Percentiles rank a stretch among this genome's conserved stretches.
Conservation (phyloP, 495 filamentous ascomycete genomes). For the Penicillium canescens region DNA sequence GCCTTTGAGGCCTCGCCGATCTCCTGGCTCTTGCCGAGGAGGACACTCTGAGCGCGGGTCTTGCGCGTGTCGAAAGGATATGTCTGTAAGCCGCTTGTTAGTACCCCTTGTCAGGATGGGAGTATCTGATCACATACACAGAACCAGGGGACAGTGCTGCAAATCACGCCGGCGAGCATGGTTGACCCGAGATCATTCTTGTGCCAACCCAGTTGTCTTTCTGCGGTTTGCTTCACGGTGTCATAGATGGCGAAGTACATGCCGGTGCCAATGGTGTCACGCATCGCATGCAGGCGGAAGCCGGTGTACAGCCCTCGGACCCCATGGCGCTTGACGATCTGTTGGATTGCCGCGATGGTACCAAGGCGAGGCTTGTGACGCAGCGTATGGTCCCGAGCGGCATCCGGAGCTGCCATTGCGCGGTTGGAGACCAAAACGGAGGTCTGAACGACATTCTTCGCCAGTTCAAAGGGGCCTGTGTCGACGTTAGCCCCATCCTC, state of each 20-base stretch:
- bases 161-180: slow-evolving; percentile 47
- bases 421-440: slow-evolving; percentile 78
- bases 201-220: slow-evolving; percentile 48
- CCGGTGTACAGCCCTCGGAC: slow-evolving; percentile 82
- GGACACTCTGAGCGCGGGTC: slow-evolving; percentile 48
- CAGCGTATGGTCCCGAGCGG: slow-evolving; percentile 58
- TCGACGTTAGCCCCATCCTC: background rate
- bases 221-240: slow-evolving; percentile 80
- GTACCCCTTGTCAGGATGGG: slow-evolving; percentile 1
- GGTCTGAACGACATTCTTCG: slow-evolving; percentile 88
- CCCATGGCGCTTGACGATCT: slow-evolving; percentile 78
- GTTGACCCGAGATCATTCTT: slow-evolving; percentile 42
- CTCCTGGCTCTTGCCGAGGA: slow-evolving; percentile 46
- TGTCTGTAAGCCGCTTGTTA: slow-evolving; percentile 29
- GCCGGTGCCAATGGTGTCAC: slow-evolving; percentile 85
- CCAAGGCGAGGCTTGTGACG: slow-evolving; percentile 76
- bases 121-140: slow-evolving; percentile 34
- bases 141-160: slow-evolving; percentile 50
- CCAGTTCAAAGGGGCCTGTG: slow-evolving; percentile 87
- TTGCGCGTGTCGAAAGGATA: slow-evolving; percentile 52
- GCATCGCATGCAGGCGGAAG: slow-evolving; percentile 76
- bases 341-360: slow-evolving; percentile 74
- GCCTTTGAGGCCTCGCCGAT: slow-evolving; percentile 45
- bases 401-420: slow-evolving; percentile 56
- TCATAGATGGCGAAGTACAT: slow-evolving; percentile 95